These are phyloP conservation scores for Potentilla sterilis DNA, from an alignment of 306 rosid genomes.

Conservation along the genomic window DNA sequence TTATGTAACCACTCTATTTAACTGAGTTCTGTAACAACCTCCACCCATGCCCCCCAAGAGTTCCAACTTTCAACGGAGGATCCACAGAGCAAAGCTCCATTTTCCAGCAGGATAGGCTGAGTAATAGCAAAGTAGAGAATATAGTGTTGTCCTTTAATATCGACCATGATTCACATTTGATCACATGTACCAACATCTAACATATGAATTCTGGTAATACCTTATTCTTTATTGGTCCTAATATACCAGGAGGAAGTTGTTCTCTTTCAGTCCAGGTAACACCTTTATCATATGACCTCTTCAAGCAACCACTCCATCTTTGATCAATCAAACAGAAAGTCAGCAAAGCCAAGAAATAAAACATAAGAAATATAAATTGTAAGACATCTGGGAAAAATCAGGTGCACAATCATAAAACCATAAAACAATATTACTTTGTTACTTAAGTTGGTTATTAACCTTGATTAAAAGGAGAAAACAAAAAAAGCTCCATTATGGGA, in stretches of 20 bases:
- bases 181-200: conserved; percentile 6
- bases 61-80: conserved; percentile 98
- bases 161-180: not conserved
- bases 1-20: conserved; percentile 16
- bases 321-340: conserved; percentile 23
- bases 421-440: not conserved
- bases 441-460: not conserved
- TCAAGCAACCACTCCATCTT: conserved; percentile 94
- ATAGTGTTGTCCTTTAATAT: not conserved
- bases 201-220: conserved; percentile 34
- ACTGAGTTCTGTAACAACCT: conserved; percentile 45
- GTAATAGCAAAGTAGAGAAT: conserved; percentile 19
- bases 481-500: not conserved
- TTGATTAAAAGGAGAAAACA: not conserved
- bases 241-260: conserved; percentile 96
- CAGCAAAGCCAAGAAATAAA: not conserved
- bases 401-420: not conserved
- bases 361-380: not conserved
- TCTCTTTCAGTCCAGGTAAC: conserved; percentile 76
- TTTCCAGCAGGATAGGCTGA: conserved; percentile 89
- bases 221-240: conserved; percentile 97
- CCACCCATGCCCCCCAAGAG: conserved; percentile 98
- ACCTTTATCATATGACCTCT: conserved; percentile 81
- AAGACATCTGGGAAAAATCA: not conserved
- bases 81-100: conserved; percentile 77